These are phyloP conservation scores for Wickerhamiella alocasiicola DNA, from an alignment of 805 yeast species.

Conservation along the genomic window DNA sequence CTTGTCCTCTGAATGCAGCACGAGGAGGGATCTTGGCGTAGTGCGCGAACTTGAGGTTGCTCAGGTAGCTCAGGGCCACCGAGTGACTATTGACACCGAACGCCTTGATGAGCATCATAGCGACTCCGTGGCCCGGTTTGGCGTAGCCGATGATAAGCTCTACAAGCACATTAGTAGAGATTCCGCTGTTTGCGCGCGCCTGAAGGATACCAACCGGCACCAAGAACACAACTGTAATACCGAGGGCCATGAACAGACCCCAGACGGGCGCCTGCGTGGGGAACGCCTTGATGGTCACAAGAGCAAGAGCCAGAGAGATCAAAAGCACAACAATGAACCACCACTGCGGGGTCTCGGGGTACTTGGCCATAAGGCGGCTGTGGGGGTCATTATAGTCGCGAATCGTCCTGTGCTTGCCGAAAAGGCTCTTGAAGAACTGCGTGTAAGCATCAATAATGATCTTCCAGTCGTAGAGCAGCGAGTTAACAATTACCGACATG, in stretches of 20 bases:
- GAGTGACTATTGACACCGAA: slow-evolving; percentile 47
- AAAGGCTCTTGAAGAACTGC: slow-evolving; percentile 11
- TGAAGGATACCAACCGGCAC: slow-evolving; percentile 52
- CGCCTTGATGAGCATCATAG: too few relatives aligned
- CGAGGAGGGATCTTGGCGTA: slow-evolving; percentile 34
- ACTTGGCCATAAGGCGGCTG: slow-evolving; percentile 36
- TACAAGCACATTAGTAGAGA: slow-evolving; percentile 48
- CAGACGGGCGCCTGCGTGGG: slow-evolving; percentile 24
- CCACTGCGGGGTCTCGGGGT: too few relatives aligned
- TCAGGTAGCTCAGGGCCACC: slow-evolving; percentile 43
- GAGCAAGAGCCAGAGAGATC: neutral
- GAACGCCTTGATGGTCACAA: slow-evolving; percentile 2
- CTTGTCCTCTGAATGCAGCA: slow-evolving; percentile 30
- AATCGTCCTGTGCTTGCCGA: slow-evolving; percentile 12
- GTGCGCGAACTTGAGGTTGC: slow-evolving; percentile 42
- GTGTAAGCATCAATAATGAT: slow-evolving; percentile 20
- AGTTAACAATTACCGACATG: slow-evolving; percentile 40
- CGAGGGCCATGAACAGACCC: slow-evolving; percentile 48
- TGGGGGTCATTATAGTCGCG: slow-evolving; percentile 29
- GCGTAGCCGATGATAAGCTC: slow-evolving; percentile 57
- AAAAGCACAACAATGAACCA: slow-evolving; percentile 32
- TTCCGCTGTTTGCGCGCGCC: slow-evolving; percentile 44
- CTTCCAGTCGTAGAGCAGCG: slow-evolving; percentile 35
- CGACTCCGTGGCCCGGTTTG: slow-evolving; percentile 30
- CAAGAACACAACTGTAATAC: slow-evolving; percentile 41